Evolutionary conservation across 1,284 basidiomycete genomes (phyloP).

Genomic region (Sporisorium scitamineum): DNA sequence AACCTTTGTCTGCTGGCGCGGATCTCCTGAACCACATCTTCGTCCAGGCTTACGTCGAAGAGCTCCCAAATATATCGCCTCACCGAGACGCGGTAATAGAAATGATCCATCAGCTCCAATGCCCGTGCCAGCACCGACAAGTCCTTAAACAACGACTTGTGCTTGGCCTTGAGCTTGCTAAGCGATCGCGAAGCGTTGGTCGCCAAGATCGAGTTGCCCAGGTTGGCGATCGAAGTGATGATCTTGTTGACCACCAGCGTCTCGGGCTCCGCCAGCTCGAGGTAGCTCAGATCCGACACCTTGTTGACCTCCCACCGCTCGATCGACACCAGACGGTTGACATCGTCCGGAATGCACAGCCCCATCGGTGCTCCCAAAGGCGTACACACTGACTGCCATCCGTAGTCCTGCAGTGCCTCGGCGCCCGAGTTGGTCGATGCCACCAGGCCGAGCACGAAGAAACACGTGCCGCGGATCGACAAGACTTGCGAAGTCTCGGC

Average conservation of each 20-base stretch:
- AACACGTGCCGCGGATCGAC: conserved; percentile 94
- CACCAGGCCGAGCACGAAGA: conserved; percentile 89
- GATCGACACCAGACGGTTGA: conserved; percentile 85
- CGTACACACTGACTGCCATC: conserved; percentile 82
- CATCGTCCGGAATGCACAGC: conserved; percentile 85
- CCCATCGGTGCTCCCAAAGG: conserved; percentile 89
- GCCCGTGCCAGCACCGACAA: conserved; percentile 56
- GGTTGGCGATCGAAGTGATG: conserved; percentile 88
- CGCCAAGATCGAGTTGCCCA: conserved; percentile 95
- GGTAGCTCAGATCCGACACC: conserved; percentile 29
- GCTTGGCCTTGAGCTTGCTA: conserved; percentile 72
- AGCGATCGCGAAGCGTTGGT: conserved; percentile 60
- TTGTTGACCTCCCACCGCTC: conserved; percentile 76
- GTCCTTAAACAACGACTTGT: conserved; percentile 52
- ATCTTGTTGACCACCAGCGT: conserved; percentile 83
- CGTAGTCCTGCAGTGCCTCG: conserved; percentile 86
- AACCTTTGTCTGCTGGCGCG: conserved; percentile 32
- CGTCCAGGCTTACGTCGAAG: conserved; percentile 75
- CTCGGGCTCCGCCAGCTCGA: conserved; percentile 70
- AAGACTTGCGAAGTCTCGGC: conserved; percentile 88
- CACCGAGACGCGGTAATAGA: conserved; percentile 82
- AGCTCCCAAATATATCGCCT: conserved; percentile 91
- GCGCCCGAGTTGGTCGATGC: conserved; percentile 80
- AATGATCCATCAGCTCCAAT: conserved; percentile 69
- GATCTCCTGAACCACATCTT: conserved; percentile 31